Evolutionary conservation across 2,329 filamentous ascomycete genomes (phyloP), one percentile per base, ranked within the genome.

Genomic region (Aureobasidium leucospermi): DNA sequence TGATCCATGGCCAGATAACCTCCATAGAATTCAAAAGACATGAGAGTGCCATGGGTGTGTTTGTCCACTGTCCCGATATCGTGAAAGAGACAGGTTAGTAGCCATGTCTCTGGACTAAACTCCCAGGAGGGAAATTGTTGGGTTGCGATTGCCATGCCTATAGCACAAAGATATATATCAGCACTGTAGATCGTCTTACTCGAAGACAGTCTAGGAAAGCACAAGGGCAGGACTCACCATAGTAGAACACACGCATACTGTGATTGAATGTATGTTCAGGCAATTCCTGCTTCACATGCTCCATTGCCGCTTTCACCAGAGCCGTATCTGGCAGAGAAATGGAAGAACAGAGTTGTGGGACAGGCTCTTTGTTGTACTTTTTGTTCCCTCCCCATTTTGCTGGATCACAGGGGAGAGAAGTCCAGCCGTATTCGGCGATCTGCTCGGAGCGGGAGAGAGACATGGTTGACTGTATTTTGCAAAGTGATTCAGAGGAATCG

Each of bases 11-110:
- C 84, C 13, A 85, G 71, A 43, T 85, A 71, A 0, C 79, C 86
- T 38, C 87, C 87, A 65, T 83, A 82, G 66, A 87, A 88, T 65
- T 91, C 88, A 68, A 90, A 91, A 5, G 83, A 88, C 67, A 90
- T 75, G 31, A 77, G 77, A 0, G 87, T 89, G 0, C 75, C 71
- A 0, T 72, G 67, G 19, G 86, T 71, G 68, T 87, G 82, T 16
- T 79, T 74, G 5, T 77, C 69, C 0, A 85, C 83, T 0, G 85
- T 88, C 16, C 86, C 87, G 61, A 91, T 86, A 71, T 91, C 88
- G 69, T 92, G 88, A 2, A 92, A 78, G 1, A 91, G 76, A 61
- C 81, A 85, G 1, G 85, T 78, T 0, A 91, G 71, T 51, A 85
- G 83, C 69, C 80, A 85, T 1, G 81, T 83, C 64, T 83, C 79